These are phyloP conservation scores for Sechiopsis laciniata DNA, from an alignment of 306 rosid genomes.

Conservation along the genomic window DNA sequence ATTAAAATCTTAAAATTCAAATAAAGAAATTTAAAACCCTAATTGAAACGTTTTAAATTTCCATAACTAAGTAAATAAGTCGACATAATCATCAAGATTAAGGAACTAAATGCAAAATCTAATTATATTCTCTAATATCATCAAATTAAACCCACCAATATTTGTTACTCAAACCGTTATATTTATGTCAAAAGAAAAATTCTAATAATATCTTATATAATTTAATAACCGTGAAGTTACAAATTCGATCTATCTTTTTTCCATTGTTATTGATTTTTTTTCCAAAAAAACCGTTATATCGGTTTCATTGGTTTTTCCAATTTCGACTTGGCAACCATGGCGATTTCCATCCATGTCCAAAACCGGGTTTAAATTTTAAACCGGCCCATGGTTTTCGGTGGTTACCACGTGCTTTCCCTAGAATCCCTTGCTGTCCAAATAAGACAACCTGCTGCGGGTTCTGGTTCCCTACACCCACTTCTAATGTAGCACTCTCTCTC, in stretches of 20 bases:
- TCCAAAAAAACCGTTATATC: no score
- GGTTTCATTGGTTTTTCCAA: neutral
- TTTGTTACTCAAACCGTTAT: neutral
- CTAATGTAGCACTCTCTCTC: neutral
- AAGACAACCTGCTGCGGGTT: neutral
- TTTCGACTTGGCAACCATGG: neutral
- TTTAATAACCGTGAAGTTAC: no score
- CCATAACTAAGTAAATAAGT: no score
- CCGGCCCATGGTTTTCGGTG: constrained; percentile 6
- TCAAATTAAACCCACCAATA: no score
- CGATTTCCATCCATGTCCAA: neutral
- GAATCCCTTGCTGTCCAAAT: constrained; percentile 16
- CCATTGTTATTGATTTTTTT: no score
- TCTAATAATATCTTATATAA: no score
- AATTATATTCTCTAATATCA: neutral
- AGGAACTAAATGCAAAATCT: neutral
- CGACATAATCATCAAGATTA: no score
- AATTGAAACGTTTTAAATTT: no score
- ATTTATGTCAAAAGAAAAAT: no score
- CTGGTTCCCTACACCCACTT: neutral
- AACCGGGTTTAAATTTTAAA: neutral
- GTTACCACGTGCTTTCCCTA: neutral
- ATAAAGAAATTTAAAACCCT: no score
- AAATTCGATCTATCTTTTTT: no score
- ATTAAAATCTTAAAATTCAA: no score